Percentiles rank a stretch among this genome's conserved stretches.
Evolutionary conservation across 345 rosid species (phyloP).

Genomic region (Corchorus olitorius): DNA sequence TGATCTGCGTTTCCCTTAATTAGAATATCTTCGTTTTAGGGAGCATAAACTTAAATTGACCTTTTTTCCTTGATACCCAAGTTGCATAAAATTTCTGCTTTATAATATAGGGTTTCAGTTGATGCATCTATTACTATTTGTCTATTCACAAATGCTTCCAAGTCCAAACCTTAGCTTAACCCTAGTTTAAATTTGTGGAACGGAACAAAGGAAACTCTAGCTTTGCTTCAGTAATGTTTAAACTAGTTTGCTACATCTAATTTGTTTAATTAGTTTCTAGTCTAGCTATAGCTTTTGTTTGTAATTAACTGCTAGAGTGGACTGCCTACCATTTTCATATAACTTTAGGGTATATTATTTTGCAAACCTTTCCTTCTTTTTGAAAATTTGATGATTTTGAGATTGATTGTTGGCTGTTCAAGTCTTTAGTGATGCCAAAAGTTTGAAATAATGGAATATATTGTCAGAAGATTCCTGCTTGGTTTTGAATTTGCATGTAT

Average conservation of each 20-base stretch:
- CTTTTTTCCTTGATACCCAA: not conserved
- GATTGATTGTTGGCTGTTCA: not conserved
- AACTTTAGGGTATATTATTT: not conserved
- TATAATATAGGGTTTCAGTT: not conserved
- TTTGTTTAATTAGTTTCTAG: not conserved
- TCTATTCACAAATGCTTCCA: not conserved
- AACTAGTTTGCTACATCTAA: not conserved
- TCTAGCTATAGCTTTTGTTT: not conserved
- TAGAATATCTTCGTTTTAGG: too few relatives aligned
- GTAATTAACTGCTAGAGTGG: not conserved
- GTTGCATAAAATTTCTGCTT: not conserved
- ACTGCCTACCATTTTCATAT: not conserved
- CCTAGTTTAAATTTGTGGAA: constrained; percentile 10
- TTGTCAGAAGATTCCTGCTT: not conserved
- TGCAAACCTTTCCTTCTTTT: not conserved
- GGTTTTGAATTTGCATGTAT: not conserved
- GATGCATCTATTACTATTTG: not conserved
- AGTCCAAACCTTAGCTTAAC: not conserved
- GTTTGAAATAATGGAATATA: not conserved
- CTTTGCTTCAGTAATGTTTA: not conserved
- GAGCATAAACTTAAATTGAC: too few relatives aligned
- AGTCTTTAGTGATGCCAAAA: not conserved
- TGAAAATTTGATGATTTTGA: not conserved
- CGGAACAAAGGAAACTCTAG: not conserved
- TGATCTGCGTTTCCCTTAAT: too few relatives aligned